Base-by-base conservation (phyloP, 306 rosid genomes). In the Quercus berberidifolia region DNA sequence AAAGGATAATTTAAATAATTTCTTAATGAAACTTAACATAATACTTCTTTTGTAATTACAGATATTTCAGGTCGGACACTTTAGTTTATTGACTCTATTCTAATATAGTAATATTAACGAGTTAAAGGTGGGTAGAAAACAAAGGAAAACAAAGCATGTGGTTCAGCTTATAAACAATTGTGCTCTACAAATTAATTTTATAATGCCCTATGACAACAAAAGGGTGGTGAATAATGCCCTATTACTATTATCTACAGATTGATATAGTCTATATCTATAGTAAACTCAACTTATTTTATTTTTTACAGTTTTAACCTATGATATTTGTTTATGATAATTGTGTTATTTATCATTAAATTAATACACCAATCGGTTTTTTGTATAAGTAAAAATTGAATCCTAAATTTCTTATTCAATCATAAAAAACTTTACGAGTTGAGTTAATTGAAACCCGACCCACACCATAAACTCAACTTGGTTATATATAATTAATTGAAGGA, bases 341-440 rank as follows among this genome's bases (percentile, higher is more conserved):
- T 38, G 3, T 2, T 38, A 38, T 38, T 38, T 7, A 38, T 2
- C 0, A 38, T 38, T 2, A 38, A 38, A 7, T 7, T 38, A 38
- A 38, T 38, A 7, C 3, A 38, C 11, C 3, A 38, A 38, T 38
- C 0, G 0, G 11, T 38, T 38, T 38, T 38, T 38, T 38, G 1
- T 38, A 8, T 38, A 38, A 2, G 2, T 0, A 38, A 38, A 38
- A 38, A 38, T 38, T 38, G 0, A 38, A 38, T 38, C 1, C 1
- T 0, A 38, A 7, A 38, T 38, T 38, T 38, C 0, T 6, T 38
- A 38, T 38, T 38, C 0, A 38, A 38, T 1, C 1, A 38, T 38
- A 0, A 7, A 0, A 38, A 0, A 7, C 11, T 38, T 38, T 38
- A 38, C 1, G 0, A 1, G 46, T 38, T 38, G 3, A 38, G 3